Percentiles rank a stretch among this genome's conserved stretches.
Conservation (phyloP, 192 early-diverging fungal genomes). For the Mortierella antarctica region DNA sequence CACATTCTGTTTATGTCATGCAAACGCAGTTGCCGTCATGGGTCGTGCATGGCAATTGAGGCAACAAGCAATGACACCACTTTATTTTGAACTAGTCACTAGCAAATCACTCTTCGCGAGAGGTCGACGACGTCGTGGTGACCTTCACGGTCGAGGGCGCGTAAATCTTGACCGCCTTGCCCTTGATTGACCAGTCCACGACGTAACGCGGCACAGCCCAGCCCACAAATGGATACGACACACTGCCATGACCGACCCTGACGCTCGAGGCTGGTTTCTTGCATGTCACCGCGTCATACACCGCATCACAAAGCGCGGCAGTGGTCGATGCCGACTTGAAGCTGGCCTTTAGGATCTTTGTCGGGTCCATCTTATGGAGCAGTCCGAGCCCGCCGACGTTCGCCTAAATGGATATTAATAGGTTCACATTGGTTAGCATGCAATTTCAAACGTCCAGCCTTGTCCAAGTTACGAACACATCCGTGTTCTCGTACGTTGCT, state of each 20-base stretch:
- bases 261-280: slow-evolving; percentile 9
- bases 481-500: slow-evolving; percentile 1
- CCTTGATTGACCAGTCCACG: slow-evolving; percentile 41
- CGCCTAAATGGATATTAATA: not conserved
- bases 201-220: slow-evolving; percentile 26
- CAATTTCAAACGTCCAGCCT: not conserved
- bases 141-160: slow-evolving; percentile 20
- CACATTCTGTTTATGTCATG: no score
- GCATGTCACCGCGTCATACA: slow-evolving; percentile 40
- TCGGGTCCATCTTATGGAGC: slow-evolving; percentile 21
- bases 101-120: slow-evolving; percentile 11
- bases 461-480: no score
- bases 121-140: not conserved
- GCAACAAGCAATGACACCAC: no score
- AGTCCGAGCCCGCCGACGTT: slow-evolving; percentile 18
- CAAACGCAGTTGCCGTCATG: no score
- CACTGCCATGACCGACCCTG: slow-evolving; percentile 29
- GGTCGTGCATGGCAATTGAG: no score
- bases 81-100: no score
- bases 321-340: slow-evolving; percentile 33
- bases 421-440: no score
- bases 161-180: slow-evolving; percentile 10
- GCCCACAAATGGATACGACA: slow-evolving; percentile 45
- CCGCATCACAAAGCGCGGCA: slow-evolving; percentile 20
- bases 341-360: slow-evolving; percentile 15